These are phyloP conservation scores for Pythium guiyangense DNA, from an alignment of 352 stramenopile genomes.

Conservation along the genomic window DNA sequence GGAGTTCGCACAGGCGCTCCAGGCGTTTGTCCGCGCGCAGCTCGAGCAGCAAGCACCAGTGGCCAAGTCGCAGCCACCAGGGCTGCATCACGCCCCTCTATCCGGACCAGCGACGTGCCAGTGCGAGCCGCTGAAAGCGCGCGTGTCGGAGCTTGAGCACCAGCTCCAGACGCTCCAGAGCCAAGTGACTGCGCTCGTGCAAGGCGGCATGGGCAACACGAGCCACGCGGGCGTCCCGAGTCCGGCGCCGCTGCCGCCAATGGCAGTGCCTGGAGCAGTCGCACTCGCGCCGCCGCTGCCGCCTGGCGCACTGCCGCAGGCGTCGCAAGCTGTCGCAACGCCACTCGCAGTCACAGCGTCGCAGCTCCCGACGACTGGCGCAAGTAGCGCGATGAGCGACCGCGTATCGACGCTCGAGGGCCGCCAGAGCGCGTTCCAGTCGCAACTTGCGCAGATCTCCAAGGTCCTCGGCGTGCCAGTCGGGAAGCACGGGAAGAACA, in stretches of 20 bases:
- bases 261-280: neutral
- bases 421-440: conserved; percentile 77
- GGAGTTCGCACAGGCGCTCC: conserved; percentile 56
- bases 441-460: conserved; percentile 70
- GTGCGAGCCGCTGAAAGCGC: conserved; percentile 34
- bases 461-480: conserved; percentile 62
- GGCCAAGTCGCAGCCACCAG: conserved; percentile 8
- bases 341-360: conserved; percentile 2
- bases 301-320: conserved; percentile 6
- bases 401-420: conserved; percentile 74
- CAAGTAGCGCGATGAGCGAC: conserved; percentile 49
- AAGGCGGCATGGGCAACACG: conserved; percentile 11
- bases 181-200: conserved; percentile 25
- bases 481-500: conserved; percentile 65
- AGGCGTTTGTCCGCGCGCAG: conserved; percentile 41
- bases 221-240: neutral
- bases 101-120: conserved; percentile 15
- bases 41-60: conserved; percentile 22
- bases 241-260: neutral
- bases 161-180: conserved; percentile 45
- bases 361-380: conserved; percentile 8
- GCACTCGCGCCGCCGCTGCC: conserved; percentile 13
- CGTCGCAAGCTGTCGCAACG: conserved; percentile 11
- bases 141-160: conserved; percentile 47
- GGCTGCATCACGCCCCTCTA: conserved; percentile 1